phyloP scores from a whole-genome alignment of 106 monocot genomes.

The Ottelia alismoides region DNA sequence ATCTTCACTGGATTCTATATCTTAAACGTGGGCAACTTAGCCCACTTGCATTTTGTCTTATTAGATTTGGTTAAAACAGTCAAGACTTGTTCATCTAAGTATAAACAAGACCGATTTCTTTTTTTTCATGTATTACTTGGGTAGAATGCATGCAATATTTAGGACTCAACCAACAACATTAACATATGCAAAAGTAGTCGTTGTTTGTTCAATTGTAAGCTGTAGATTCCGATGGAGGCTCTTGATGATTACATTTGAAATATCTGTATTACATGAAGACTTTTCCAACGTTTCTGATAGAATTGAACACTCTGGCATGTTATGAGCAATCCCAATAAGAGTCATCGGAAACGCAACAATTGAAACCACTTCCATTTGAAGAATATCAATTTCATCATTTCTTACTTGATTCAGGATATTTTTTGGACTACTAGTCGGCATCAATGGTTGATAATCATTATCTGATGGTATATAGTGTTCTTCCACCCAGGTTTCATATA shows the following conservation, averaged over 20 bases:
- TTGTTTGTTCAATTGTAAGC: slow-evolving; percentile 46
- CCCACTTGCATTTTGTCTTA: too few species aligned
- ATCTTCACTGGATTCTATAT: too few species aligned
- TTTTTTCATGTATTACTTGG: slow-evolving; percentile 43
- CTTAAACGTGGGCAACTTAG: too few species aligned
- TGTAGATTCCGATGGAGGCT: slow-evolving; percentile 64
- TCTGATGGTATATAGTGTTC: slow-evolving; percentile 15
- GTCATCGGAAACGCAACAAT: slow-evolving; percentile 90
- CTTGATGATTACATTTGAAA: slow-evolving; percentile 61
- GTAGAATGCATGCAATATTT: slow-evolving; percentile 73
- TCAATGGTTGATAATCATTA: neutral
- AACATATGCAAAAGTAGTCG: slow-evolving; percentile 55
- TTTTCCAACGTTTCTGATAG: slow-evolving; percentile 66
- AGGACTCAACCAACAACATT: slow-evolving; percentile 59
- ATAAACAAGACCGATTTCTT: too few species aligned
- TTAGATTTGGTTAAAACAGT: too few species aligned
- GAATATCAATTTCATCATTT: slow-evolving; percentile 32
- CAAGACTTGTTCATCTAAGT: too few species aligned
- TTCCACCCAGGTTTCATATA: slow-evolving; percentile 51
- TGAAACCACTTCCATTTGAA: slow-evolving; percentile 85
- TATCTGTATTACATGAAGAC: slow-evolving; percentile 54
- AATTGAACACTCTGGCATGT: slow-evolving; percentile 87
- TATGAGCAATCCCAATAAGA: slow-evolving; percentile 50
- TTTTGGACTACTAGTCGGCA: slow-evolving; percentile 9
- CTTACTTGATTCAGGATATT: slow-evolving; percentile 7